These are phyloP conservation scores for Alternaria sp. DNA, from an alignment of 2,329 filamentous ascomycete species.

Conservation along the genomic window DNA sequence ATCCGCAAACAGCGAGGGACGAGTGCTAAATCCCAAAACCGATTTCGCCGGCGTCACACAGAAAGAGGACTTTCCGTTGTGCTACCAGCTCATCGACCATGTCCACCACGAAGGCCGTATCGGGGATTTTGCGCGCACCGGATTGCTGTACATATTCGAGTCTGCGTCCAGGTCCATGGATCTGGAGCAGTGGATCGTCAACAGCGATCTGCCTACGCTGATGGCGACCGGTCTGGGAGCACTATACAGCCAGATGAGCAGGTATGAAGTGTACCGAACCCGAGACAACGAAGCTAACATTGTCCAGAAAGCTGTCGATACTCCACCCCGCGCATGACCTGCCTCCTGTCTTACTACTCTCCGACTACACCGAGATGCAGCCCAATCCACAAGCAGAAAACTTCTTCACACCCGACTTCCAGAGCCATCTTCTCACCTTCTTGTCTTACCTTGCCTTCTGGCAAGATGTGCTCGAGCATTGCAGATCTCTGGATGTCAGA, in stretches of 20 bases:
- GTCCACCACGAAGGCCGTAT: conserved; percentile 95
- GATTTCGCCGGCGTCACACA: conserved; percentile 85
- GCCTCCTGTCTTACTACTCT: conserved; percentile 84
- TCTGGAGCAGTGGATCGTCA: conserved; percentile 94
- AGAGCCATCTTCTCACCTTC: conserved; percentile 89
- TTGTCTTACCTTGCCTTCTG: conserved; percentile 94
- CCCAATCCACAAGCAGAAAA: conserved; percentile 70
- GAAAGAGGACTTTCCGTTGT: conserved; percentile 90
- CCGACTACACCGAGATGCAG: conserved; percentile 81
- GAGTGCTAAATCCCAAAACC: conserved; percentile 60
- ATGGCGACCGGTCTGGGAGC: conserved; percentile 96
- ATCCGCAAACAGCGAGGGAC: conserved; percentile 48
- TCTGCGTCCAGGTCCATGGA: conserved; percentile 81
- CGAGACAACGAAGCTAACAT: conserved; percentile 12
- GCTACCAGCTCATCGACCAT: conserved; percentile 94
- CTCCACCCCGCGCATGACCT: conserved; percentile 75
- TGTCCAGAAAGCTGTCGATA: conserved; percentile 75
- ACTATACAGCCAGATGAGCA: conserved; percentile 71
- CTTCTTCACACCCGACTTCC: conserved; percentile 76
- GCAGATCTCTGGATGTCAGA: conserved; percentile 87
- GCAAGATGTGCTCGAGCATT: conserved; percentile 98
- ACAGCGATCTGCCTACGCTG: conserved; percentile 92
- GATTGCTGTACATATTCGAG: conserved; percentile 93
- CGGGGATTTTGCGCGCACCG: conserved; percentile 94
- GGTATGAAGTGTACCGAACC: conserved; percentile 46